phyloP scores from a whole-genome alignment of 345 rosid species.

The Salix purpurea region DNA sequence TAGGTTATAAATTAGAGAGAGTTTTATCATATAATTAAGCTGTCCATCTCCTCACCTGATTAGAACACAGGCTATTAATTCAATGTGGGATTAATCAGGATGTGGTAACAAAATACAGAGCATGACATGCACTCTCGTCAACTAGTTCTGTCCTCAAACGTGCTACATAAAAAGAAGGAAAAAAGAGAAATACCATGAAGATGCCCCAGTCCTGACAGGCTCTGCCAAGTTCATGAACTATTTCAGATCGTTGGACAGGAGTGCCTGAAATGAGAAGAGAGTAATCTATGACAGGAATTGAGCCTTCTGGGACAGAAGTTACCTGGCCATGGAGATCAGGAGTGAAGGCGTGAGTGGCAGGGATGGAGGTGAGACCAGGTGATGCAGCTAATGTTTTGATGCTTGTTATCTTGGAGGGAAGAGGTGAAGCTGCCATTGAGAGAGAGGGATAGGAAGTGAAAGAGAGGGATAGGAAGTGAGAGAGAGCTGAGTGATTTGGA shows the following conservation, averaged over 20 bases:
- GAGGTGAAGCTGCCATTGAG: no score
- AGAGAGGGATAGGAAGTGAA: neutral
- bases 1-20: no score
- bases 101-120: no score
- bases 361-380: conserved; percentile 2
- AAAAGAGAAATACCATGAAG: conserved; percentile 37
- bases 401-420: no score
- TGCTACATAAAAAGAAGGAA: neutral
- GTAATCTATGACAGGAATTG: conserved; percentile 48
- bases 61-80: no score
- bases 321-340: conserved; percentile 2
- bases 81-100: no score
- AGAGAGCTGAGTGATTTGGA: conserved; percentile 29
- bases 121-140: no score
- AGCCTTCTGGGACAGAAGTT: conserved; percentile 13
- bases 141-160: no score
- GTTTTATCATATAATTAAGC: no score
- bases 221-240: conserved; percentile 33
- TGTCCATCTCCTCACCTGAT: no score
- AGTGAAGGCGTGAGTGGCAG: conserved; percentile 16
- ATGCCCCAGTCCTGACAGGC: conserved; percentile 65
- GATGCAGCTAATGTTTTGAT: no score
- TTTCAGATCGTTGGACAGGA: conserved; percentile 28
- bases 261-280: conserved; percentile 33
- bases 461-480: conserved; percentile 5